Percentiles rank a stretch among this genome's conserved stretches.
These are phyloP conservation scores for Penicillium sp. DNA, from an alignment of 2,329 filamentous ascomycete species.

Conservation along the genomic window DNA sequence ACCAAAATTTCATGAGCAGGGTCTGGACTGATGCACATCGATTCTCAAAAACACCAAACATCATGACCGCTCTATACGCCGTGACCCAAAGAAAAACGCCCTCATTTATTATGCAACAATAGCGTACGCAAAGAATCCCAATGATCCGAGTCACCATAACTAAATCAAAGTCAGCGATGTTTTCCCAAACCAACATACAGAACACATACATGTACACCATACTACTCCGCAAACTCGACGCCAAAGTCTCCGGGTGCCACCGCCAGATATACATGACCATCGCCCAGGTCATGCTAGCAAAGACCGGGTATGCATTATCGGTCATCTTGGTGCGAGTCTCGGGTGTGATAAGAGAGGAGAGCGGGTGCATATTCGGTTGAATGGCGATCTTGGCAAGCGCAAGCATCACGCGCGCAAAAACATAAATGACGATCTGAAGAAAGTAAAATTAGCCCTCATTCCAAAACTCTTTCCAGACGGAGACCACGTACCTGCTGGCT, in stretches of 20 bases:
- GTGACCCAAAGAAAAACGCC: slow-evolving; percentile 13
- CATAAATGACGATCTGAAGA: slow-evolving; percentile 86
- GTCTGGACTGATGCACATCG: slow-evolving; percentile 1
- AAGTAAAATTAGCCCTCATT: not conserved
- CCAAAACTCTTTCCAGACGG: not conserved
- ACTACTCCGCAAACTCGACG: slow-evolving; percentile 86
- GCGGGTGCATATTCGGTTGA: slow-evolving; percentile 54
- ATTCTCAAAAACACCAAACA: slow-evolving; percentile 3
- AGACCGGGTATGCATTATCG: slow-evolving; percentile 84
- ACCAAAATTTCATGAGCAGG: slow-evolving; percentile 1
- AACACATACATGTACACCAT: slow-evolving; percentile 92
- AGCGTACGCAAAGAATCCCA: slow-evolving; percentile 88
- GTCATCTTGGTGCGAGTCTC: slow-evolving; percentile 54
- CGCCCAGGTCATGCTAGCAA: slow-evolving; percentile 89
- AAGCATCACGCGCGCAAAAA: slow-evolving; percentile 87
- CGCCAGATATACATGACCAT: slow-evolving; percentile 94
- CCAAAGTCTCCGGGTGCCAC: slow-evolving; percentile 86
- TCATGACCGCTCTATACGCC: slow-evolving; percentile 22
- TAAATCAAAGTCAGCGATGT: slow-evolving; percentile 30
- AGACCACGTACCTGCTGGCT: slow-evolving; percentile 64
- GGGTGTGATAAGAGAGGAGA: slow-evolving; percentile 46
- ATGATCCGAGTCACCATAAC: slow-evolving; percentile 76
- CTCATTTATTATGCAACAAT: slow-evolving; percentile 75
- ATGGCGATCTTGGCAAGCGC: slow-evolving; percentile 82
- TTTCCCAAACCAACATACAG: not conserved